phyloP scores from a whole-genome alignment of 345 rosid species.

The Pugionium cornutum region DNA sequence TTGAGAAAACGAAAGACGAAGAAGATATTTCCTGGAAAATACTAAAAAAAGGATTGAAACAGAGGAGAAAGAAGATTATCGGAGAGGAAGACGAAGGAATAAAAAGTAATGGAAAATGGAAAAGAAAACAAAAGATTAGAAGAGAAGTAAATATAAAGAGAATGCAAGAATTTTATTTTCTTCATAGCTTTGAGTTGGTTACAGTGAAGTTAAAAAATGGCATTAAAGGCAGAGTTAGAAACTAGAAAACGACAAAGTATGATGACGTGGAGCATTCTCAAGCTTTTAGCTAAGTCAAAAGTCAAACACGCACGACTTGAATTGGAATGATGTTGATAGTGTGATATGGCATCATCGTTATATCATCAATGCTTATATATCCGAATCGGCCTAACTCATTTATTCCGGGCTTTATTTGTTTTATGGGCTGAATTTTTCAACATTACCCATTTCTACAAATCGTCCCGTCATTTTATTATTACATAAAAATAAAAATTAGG shows the following conservation, averaged over 20 bases:
- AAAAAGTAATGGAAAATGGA: too few relatives aligned
- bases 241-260: slow-evolving; percentile 27
- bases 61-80: slow-evolving; percentile 20
- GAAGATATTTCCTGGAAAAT: slow-evolving; percentile 14
- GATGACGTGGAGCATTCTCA: slow-evolving; percentile 35
- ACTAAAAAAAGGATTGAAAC: slow-evolving; percentile 7
- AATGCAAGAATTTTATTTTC: slow-evolving; percentile 6
- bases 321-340: slow-evolving; percentile 19
- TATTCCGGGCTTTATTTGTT: too few relatives aligned
- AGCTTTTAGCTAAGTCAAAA: slow-evolving; percentile 32
- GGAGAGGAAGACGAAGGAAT: slow-evolving; percentile 1
- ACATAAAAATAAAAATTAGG: too few relatives aligned
- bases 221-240: slow-evolving; percentile 3
- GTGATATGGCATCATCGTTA: too few relatives aligned
- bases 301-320: slow-evolving; percentile 43
- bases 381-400: too few relatives aligned
- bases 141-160: background rate
- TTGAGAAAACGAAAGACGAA: slow-evolving; percentile 16
- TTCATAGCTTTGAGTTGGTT: slow-evolving; percentile 17
- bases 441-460: too few relatives aligned
- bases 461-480: too few relatives aligned
- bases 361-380: too few relatives aligned
- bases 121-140: background rate
- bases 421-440: too few relatives aligned
- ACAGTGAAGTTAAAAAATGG: slow-evolving; percentile 34